A percentile compares a stretch with the other conserved stretches of the same genome.
Evolutionary conservation across 805 yeast genomes (phyloP).

Genomic region (Lipomyces oligophaga): DNA sequence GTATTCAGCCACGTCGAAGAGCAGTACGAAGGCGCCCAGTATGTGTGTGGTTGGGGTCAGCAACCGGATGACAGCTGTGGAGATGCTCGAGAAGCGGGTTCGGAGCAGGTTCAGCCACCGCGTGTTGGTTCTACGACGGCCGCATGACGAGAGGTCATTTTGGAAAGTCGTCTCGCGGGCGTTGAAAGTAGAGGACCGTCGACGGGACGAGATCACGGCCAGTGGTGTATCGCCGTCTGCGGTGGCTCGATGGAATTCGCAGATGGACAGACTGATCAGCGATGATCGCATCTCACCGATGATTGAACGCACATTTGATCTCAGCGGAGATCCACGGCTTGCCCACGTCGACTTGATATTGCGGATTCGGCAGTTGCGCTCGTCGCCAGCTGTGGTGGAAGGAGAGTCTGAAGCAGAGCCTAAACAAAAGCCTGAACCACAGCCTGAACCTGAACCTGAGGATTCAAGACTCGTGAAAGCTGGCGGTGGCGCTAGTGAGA

Average conservation of each 20-base stretch:
- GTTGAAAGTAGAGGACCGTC: no score
- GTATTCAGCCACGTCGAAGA: slow-evolving; percentile 1
- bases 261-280: neutral
- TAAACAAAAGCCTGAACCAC: no score
- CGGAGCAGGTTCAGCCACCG: slow-evolving; percentile 85
- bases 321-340: slow-evolving; percentile 13
- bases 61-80: slow-evolving; percentile 69
- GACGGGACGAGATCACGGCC: no score
- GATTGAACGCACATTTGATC: slow-evolving; percentile 12
- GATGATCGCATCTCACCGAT: neutral
- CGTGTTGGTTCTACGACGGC: slow-evolving; percentile 53
- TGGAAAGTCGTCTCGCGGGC: slow-evolving; percentile 42
- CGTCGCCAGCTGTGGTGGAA: neutral
- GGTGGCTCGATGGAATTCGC: slow-evolving; percentile 10
- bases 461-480: no score
- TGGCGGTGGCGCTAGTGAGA: slow-evolving; percentile 13
- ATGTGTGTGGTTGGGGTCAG: slow-evolving; percentile 79
- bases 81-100: slow-evolving; percentile 84
- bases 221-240: no score
- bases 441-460: no score
- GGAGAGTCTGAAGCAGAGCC: no score
- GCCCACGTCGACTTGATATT: slow-evolving; percentile 6
- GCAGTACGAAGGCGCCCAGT: slow-evolving; percentile 47
- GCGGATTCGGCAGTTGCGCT: slow-evolving; percentile 1
- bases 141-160: slow-evolving; percentile 49